A percentile compares a stretch with the other conserved stretches of the same genome.
phyloP scores from a whole-genome alignment of 2,329 filamentous ascomycete genomes.

The Penicillium palitans region DNA sequence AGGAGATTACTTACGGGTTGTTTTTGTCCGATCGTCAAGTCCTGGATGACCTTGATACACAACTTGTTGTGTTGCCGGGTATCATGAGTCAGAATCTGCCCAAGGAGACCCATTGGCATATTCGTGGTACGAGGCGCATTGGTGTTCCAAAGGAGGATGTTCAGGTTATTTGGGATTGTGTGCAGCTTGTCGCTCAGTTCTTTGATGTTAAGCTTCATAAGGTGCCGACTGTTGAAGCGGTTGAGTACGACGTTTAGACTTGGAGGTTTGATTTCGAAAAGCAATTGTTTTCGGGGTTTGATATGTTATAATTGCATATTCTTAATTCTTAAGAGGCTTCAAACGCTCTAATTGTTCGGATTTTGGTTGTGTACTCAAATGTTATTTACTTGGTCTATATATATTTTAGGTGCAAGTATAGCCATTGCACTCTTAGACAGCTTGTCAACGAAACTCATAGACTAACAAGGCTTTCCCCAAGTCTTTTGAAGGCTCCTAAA shows the following conservation, averaged over 20 bases:
- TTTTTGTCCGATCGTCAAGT: conserved; percentile 48
- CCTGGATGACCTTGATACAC: conserved; percentile 45
- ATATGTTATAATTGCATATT: neutral
- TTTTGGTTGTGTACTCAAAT: neutral
- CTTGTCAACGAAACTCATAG: neutral
- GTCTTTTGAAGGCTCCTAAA: neutral
- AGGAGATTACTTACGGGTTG: conserved; percentile 68
- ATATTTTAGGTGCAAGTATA: neutral
- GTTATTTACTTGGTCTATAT: no score
- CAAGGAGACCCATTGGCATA: conserved; percentile 48
- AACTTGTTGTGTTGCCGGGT: conserved; percentile 45
- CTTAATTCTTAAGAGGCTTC: neutral
- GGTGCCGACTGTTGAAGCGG: conserved; percentile 34
- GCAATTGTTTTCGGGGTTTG: neutral
- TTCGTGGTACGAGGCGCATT: conserved; percentile 45
- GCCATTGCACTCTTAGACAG: neutral
- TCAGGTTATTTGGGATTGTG: conserved; percentile 37
- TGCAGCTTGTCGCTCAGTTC: conserved; percentile 32
- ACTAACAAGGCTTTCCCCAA: no score
- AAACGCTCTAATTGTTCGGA: accelerated
- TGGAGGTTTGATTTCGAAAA: neutral
- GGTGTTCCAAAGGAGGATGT: conserved; percentile 44
- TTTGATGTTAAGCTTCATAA: conserved; percentile 32
- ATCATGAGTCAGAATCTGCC: conserved; percentile 50
- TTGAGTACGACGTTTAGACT: conserved; percentile 34